Evolutionary conservation across 805 yeast genomes (phyloP).

Genomic region (Wickerhamiella spandovensis): DNA sequence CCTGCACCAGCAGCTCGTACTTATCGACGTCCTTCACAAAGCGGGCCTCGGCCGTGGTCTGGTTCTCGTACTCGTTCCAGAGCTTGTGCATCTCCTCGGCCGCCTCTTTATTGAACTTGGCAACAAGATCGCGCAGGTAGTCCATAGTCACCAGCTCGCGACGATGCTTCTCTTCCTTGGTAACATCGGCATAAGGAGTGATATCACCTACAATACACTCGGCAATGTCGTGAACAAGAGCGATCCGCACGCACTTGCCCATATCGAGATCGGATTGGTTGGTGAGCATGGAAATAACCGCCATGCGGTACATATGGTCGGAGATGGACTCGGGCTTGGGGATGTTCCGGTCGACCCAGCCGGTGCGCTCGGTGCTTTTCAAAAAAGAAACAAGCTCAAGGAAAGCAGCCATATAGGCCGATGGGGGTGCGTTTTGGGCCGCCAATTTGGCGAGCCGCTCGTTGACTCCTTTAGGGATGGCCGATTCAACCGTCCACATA

Average conservation of each 20-base stretch:
- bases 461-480: conserved; percentile 36
- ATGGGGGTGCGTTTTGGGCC: conserved; percentile 13
- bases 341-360: conserved; percentile 70
- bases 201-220: conserved; percentile 91
- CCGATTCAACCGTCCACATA: conserved; percentile 42
- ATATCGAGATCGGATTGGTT: conserved; percentile 39
- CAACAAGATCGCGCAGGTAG: conserved; percentile 46
- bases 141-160: conserved; percentile 64
- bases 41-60: conserved; percentile 66
- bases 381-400: conserved; percentile 57
- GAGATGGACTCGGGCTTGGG: conserved; percentile 56
- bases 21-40: conserved; percentile 92
- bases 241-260: conserved; percentile 66
- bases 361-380: conserved; percentile 77
- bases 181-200: conserved; percentile 64
- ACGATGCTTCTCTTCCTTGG: conserved; percentile 69
- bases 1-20: conserved; percentile 54
- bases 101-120: conserved; percentile 49
- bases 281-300: conserved; percentile 61
- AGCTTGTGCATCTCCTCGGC: conserved; percentile 52
- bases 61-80: conserved; percentile 86
- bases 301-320: conserved; percentile 97
- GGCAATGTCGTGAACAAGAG: conserved; percentile 87
- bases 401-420: conserved; percentile 29
- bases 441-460: conserved; percentile 22